Conservation (phyloP, 2,329 filamentous ascomycete genomes). For the Paracorniculantispora psalliotae region DNA sequence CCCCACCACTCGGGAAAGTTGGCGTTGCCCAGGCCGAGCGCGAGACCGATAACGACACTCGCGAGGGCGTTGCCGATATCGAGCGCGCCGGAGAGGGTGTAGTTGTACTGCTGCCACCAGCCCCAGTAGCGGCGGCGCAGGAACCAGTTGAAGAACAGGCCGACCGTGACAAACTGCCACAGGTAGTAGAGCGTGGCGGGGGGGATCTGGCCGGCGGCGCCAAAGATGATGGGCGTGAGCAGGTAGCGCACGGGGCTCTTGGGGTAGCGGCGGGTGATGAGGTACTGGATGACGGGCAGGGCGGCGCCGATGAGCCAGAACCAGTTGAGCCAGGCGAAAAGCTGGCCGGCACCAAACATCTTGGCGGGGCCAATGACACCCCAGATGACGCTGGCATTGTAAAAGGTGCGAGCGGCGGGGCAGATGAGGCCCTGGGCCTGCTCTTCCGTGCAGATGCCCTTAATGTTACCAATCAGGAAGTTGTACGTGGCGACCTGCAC, state of each 20-base stretch:
- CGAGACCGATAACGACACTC: conserved; percentile 44
- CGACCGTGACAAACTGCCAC: conserved; percentile 50
- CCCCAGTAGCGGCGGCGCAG: conserved; percentile 45
- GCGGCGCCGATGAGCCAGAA: conserved; percentile 51
- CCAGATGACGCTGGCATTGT: conserved; percentile 57
- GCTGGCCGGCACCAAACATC: conserved; percentile 32
- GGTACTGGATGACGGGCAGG: conserved; percentile 44
- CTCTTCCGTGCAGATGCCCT: conserved; percentile 44
- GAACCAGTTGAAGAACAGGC: conserved; percentile 50
- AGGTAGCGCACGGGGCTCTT: conserved; percentile 43
- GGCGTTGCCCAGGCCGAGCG: conserved; percentile 38
- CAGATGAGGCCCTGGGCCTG: conserved; percentile 51
- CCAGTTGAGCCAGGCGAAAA: conserved; percentile 45
- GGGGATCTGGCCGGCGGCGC: conserved; percentile 44
- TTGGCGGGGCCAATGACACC: conserved; percentile 47
- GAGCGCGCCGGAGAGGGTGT: conserved; percentile 50
- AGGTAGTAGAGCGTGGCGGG: conserved; percentile 54
- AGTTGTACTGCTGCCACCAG: conserved; percentile 56
- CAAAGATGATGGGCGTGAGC: conserved; percentile 50
- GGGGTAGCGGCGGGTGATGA: conserved; percentile 44
- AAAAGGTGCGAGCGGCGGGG: conserved; percentile 54
- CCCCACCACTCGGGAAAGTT: conserved; percentile 46
- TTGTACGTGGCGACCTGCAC: conserved; percentile 35
- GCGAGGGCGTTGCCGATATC: conserved; percentile 50
- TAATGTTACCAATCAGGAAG: conserved; percentile 43